Percentiles rank a stretch among this genome's conserved stretches.
Evolutionary conservation across 1,284 basidiomycete genomes (phyloP).

Genomic region (Vanrija humicola): DNA sequence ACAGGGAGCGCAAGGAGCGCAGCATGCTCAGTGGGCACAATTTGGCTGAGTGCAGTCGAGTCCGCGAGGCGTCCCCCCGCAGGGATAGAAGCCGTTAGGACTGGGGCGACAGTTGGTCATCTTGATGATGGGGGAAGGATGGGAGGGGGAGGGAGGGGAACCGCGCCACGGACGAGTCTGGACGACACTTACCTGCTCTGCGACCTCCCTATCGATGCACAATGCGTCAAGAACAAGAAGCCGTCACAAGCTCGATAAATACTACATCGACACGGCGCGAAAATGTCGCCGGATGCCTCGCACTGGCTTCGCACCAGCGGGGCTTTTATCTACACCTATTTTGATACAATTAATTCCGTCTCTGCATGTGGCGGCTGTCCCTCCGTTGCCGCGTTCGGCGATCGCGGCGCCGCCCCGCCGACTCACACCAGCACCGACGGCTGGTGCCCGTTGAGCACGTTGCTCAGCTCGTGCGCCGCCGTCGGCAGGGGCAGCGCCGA

Average conservation of each 20-base stretch:
- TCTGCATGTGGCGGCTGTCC: not conserved
- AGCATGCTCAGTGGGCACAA: slow-evolving; percentile 38
- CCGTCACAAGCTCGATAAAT: not conserved
- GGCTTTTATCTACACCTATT: not conserved
- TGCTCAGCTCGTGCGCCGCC: no score
- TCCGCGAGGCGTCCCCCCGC: slow-evolving; percentile 42
- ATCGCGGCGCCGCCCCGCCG: not conserved
- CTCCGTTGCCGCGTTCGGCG: not conserved
- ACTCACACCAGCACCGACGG: no score
- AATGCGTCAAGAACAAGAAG: not conserved
- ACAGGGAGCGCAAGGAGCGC: not conserved
- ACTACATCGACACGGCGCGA: not conserved
- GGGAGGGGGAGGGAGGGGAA: no score
- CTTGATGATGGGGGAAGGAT: slow-evolving; percentile 6
- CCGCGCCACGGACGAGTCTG: not conserved
- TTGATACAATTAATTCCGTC: not conserved
- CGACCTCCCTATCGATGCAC: not conserved
- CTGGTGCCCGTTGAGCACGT: no score
- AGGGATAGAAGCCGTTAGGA: slow-evolving; percentile 43
- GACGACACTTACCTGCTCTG: not conserved
- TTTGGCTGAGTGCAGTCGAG: slow-evolving; percentile 39
- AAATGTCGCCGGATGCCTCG: not conserved
- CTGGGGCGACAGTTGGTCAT: slow-evolving; percentile 48
- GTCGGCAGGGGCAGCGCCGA: no score
- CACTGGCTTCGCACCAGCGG: no score